Percentiles rank a stretch among this genome's conserved stretches.
These are phyloP conservation scores for Clarireedia homoeocarpa DNA, from an alignment of 2,329 filamentous ascomycete species.

Conservation along the genomic window DNA sequence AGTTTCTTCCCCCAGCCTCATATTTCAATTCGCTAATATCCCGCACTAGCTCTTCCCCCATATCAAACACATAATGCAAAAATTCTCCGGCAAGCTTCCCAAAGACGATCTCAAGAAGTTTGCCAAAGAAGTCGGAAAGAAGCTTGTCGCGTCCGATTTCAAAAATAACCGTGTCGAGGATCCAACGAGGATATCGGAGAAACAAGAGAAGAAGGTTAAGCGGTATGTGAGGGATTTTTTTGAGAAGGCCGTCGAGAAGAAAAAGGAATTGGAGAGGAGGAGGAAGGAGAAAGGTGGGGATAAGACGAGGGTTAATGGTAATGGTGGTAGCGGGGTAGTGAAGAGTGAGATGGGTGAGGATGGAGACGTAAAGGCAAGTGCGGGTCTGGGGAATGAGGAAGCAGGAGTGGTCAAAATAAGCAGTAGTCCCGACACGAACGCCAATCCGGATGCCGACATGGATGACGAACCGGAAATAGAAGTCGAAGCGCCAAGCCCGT, in stretches of 20 bases:
- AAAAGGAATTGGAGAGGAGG: constrained; percentile 59
- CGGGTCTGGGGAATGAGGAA: constrained; percentile 5
- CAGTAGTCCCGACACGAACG: constrained; percentile 25
- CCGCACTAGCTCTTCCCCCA: constrained; percentile 60
- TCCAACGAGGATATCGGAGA: constrained; percentile 67
- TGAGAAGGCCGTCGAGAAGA: constrained; percentile 77
- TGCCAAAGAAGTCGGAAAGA: constrained; percentile 68
- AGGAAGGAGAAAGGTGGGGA: constrained; percentile 39
- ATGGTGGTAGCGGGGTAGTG: constrained; percentile 14
- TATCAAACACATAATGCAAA: constrained; percentile 78
- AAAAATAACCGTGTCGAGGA: constrained; percentile 82
- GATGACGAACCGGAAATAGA: constrained; percentile 13
- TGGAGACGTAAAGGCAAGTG: constrained; percentile 13
- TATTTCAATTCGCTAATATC: neutral
- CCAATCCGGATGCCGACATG: constrained; percentile 26
- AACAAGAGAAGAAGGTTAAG: constrained; percentile 76
- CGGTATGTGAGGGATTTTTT: constrained; percentile 78
- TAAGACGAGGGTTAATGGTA: neutral
- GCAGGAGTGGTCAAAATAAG: neutral
- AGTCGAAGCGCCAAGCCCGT: neutral
- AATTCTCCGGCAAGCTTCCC: constrained; percentile 78
- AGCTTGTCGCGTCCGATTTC: constrained; percentile 84
- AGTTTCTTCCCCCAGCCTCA: constrained; percentile 12
- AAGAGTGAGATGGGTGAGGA: constrained; percentile 1
- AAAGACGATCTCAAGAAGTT: constrained; percentile 65